Evolutionary conservation across 371 early-diverging fungal genomes (phyloP).

Genomic region (Parasitella parasitica): DNA sequence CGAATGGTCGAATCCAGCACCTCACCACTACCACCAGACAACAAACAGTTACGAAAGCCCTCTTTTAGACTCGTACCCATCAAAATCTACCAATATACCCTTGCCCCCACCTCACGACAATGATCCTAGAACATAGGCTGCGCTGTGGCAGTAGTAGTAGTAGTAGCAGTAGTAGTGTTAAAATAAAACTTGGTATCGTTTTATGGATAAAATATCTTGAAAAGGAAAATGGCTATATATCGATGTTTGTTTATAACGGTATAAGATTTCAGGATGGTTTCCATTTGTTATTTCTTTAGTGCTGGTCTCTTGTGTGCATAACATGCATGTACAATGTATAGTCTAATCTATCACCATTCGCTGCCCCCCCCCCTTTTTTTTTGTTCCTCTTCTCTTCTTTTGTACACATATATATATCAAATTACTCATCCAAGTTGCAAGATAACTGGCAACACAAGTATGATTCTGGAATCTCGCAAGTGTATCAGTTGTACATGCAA

Average conservation of each 20-base stretch:
- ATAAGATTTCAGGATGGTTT: no score
- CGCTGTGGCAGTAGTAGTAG: not conserved
- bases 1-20: constrained; percentile 15
- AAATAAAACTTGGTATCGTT: not conserved
- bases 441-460: not conserved
- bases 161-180: not conserved
- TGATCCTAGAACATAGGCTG: not conserved
- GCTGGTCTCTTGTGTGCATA: no score
- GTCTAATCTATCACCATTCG: no score
- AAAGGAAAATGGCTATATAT: not conserved
- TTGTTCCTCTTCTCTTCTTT: not conserved
- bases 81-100: constrained; percentile 4
- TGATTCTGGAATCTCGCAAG: constrained; percentile 5
- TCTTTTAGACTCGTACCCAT: not conserved
- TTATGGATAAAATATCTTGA: not conserved
- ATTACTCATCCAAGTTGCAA: not conserved
- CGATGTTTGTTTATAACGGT: not conserved
- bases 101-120: constrained; percentile 3
- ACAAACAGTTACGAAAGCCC: not conserved
- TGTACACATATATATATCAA: not conserved
- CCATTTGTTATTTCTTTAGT: not conserved
- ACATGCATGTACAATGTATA: no score
- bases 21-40: constrained; percentile 3
- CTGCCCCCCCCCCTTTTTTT: no score
- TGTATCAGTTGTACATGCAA: not conserved